Evolutionary conservation across 495 filamentous ascomycete genomes (phyloP), one percentile per base, ranked within the genome.

Genomic region (Usnea hakonensis): DNA sequence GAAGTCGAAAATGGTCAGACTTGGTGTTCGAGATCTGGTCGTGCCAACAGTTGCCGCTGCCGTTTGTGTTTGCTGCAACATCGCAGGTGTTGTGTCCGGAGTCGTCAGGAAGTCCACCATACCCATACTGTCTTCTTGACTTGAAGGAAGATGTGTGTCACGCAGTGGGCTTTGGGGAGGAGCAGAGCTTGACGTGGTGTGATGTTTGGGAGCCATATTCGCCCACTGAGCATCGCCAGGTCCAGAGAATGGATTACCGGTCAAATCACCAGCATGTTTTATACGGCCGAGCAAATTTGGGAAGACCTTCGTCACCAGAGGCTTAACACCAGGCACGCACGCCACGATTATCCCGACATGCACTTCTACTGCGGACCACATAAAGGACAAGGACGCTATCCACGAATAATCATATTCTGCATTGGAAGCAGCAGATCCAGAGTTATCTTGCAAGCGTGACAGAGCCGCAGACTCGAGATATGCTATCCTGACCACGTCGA

Each of bases 311-410:
- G 89, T 83, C 60, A 90, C 84, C 21, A 97, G 78, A 17, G 92
- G 92, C 68, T 96, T 97, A 64, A 96, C 76, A 23, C 88, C 92
- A 17, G 91, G 92, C 33, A 95, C 86, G 67, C 90, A 96, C 54
- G 85, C 91, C 62, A 89, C 94, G 46, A 92, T 87, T 60, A 96
- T 89, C 10, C 91, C 68, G 7, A 70, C 68, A 19, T 95, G 91
- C 72, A 96, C 90, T 72, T 96, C 91, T 63, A 97, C 83, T 11
- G 86, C 89, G 21, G 88, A 92, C 91, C 91, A 97, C 87, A 96
- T 91, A 70, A 95, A 89, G 0, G 90, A 88, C 2, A 90, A 72
- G 5, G 90, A 89, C 5, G 87, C 91, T 72, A 91, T 89, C 87
- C 84, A 88, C 55, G 79, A 81, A 68, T 84, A 82, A 64, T 88